Conservation (phyloP, 1,284 basidiomycete genomes). For the Trametes sp. region DNA sequence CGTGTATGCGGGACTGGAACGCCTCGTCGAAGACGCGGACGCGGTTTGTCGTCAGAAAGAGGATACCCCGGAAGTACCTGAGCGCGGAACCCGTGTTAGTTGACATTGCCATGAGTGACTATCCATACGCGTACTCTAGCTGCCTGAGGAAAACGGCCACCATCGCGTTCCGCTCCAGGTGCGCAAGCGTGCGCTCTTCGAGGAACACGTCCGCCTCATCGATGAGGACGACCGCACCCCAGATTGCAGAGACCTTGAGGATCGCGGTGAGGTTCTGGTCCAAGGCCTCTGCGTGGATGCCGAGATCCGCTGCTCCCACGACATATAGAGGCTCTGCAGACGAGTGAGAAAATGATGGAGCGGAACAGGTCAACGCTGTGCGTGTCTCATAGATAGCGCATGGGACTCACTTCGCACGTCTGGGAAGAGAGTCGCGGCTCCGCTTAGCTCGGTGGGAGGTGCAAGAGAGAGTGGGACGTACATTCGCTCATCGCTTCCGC, state of each 20-base stretch:
- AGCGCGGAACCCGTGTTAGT: neutral
- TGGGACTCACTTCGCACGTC: slow-evolving; percentile 39
- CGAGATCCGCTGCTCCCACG: slow-evolving; percentile 67
- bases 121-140: slow-evolving; percentile 34
- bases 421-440: slow-evolving; percentile 12
- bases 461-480: slow-evolving; percentile 19
- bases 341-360: neutral
- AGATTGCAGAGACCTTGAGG: slow-evolving; percentile 59
- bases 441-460: slow-evolving; percentile 10
- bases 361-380: slow-evolving; percentile 34
- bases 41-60: slow-evolving; percentile 74
- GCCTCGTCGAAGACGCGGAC: slow-evolving; percentile 73
- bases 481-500: slow-evolving; percentile 60
- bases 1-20: slow-evolving; percentile 71
- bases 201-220: slow-evolving; percentile 67
- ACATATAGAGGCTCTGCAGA: slow-evolving; percentile 55
- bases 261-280: slow-evolving; percentile 37
- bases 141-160: slow-evolving; percentile 57
- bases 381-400: neutral
- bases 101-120: neutral
- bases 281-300: slow-evolving; percentile 53
- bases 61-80: slow-evolving; percentile 70
- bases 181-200: slow-evolving; percentile 65
- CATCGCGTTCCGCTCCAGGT: slow-evolving; percentile 69
- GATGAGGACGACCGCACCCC: slow-evolving; percentile 71